Evolutionary conservation across 805 yeast species (phyloP).

Genomic region (Candida ascalaphidarum): DNA sequence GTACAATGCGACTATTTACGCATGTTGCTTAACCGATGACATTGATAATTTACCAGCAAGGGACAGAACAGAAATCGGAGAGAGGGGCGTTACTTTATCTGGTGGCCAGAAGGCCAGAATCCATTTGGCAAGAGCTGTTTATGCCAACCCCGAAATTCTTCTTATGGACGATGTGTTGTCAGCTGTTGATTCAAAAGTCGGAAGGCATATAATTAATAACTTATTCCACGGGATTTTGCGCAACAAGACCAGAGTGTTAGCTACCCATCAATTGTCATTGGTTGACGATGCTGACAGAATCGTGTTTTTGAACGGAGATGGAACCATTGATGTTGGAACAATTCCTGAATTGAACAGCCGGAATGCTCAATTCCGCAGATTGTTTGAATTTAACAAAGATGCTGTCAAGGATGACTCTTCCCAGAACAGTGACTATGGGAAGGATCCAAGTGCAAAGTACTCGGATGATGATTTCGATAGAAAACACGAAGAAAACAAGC

Average conservation of each 20-base stretch:
- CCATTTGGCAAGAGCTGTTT: conserved; percentile 35
- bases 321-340: conserved; percentile 31
- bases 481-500: not conserved
- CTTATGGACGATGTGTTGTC: conserved; percentile 36
- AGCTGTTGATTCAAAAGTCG: conserved; percentile 37
- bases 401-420: conserved; percentile 19
- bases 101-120: conserved; percentile 40
- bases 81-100: conserved; percentile 35
- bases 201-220: conserved; percentile 28
- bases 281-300: conserved; percentile 30
- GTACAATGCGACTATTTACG: conserved; percentile 21
- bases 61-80: conserved; percentile 36
- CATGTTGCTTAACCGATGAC: conserved; percentile 35
- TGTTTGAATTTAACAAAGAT: conserved; percentile 38
- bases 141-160: conserved; percentile 22
- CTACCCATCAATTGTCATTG: conserved; percentile 35
- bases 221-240: conserved; percentile 25
- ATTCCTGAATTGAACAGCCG: conserved; percentile 18
- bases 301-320: conserved; percentile 32
- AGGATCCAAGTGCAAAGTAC: conserved; percentile 1
- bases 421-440: conserved; percentile 5
- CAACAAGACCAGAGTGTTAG: conserved; percentile 28
- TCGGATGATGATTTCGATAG: conserved; percentile 1
- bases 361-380: conserved; percentile 39
- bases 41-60: conserved; percentile 23